Base-by-base conservation (phyloP, 495 filamentous ascomycete genomes). In the Poronia punctata region DNA sequence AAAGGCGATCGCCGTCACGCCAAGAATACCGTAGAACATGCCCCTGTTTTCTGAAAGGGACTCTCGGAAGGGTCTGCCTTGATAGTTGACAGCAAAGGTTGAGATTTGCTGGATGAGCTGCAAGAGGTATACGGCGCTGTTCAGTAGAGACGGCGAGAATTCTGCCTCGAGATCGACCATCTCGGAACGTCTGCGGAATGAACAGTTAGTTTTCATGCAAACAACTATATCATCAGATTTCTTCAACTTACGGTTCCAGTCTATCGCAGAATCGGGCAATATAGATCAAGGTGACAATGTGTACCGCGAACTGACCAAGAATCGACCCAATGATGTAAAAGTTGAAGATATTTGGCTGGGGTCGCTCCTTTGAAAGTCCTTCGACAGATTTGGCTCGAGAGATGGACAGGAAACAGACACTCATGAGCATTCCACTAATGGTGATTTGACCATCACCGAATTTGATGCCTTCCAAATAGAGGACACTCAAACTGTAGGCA, bases 361-460 rank as follows among this genome's bases (percentile, higher is more conserved):
- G 92, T 19, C 92, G 83, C 66, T 99, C 92, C 71, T 97, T 97
- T 31, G 88, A 95, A 15, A 99, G 72, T 30, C 82, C 81, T 67
- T 97, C 92, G 32, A 99, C 93, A 35, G 89, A 84, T 75, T 83
- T 90, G 26, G 92, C 92, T 30, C 92, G 80, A 15, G 92, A 97
- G 52, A 99, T 90, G 18, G 86, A 94, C 56, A 99, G 68, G 72
- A 97, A 99, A 72, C 92, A 99, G 36, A 99, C 92, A 59, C 89
- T 96, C 93, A 99, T 95, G 64, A 99, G 78, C 87, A 99, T 97
- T 50, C 92, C 92, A 49, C 88, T 95, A 60, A 99, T 97, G 18
- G 92, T 99, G 30, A 95, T 89, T 61, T 99, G 92, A 21, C 90
- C 89, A 64, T 99, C 92, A 32, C 92, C 88, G 53, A 99, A 99